These are phyloP conservation scores for Massariosphaeria phaeospora DNA, from an alignment of 495 filamentous ascomycete species.

Conservation along the genomic window DNA sequence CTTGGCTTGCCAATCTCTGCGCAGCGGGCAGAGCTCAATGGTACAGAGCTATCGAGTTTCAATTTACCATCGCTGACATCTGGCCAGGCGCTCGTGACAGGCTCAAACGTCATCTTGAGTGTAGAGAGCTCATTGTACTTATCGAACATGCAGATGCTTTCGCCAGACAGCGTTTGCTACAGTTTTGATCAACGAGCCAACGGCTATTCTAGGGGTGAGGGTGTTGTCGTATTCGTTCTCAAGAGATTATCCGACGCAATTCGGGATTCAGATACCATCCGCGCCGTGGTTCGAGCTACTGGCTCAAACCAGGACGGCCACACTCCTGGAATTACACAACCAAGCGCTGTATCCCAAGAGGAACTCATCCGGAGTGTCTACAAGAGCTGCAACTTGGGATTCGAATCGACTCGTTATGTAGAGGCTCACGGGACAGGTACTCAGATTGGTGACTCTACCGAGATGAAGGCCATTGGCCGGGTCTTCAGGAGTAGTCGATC, in stretches of 20 bases:
- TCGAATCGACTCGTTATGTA: not conserved
- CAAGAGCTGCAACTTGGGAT: slow-evolving; percentile 27
- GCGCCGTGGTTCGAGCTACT: slow-evolving; percentile 43
- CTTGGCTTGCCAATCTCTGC: slow-evolving; percentile 10
- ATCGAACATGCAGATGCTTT: slow-evolving; percentile 29
- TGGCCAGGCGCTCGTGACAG: slow-evolving; percentile 3
- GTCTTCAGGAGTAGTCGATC: slow-evolving; percentile 40
- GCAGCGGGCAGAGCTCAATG: not conserved
- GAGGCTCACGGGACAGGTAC: slow-evolving; percentile 37
- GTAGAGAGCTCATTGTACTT: slow-evolving; percentile 2
- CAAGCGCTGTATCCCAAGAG: slow-evolving; percentile 1
- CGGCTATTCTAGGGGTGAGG: slow-evolving; percentile 28
- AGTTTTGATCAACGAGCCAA: slow-evolving; percentile 14
- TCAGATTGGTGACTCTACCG: slow-evolving; percentile 51
- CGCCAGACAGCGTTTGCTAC: slow-evolving; percentile 11
- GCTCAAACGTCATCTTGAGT: slow-evolving; percentile 1
- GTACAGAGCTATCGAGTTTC: too few relatives aligned
- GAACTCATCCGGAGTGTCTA: slow-evolving; percentile 13
- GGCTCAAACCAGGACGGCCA: slow-evolving; percentile 45
- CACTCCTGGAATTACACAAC: slow-evolving; percentile 32
- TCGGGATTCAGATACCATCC: slow-evolving; percentile 37
- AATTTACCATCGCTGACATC: too few relatives aligned
- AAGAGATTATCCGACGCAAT: slow-evolving; percentile 37
- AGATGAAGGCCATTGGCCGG: slow-evolving; percentile 50
- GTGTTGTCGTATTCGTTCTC: slow-evolving; percentile 39